Evolutionary conservation across 805 yeast species (phyloP).

Genomic region (Yamadazyma sp.): DNA sequence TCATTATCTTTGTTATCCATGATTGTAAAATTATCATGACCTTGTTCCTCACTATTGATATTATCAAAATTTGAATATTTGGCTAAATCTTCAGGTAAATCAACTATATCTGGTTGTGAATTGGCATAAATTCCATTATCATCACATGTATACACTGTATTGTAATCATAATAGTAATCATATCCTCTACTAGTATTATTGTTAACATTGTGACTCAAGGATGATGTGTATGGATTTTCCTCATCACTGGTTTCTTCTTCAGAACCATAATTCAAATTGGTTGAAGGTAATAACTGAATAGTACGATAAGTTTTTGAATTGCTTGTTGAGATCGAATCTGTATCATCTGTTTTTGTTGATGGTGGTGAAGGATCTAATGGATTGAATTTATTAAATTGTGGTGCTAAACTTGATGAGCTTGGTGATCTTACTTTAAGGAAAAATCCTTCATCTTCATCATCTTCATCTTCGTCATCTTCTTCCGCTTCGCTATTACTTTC

Average conservation of each 20-base stretch:
- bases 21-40: too few species aligned
- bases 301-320: conserved; percentile 42
- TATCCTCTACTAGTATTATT: conserved; percentile 63
- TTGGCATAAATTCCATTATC: conserved; percentile 31
- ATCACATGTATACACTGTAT: conserved; percentile 65
- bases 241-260: conserved; percentile 61
- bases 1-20: background rate
- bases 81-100: conserved; percentile 45
- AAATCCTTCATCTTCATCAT: conserved; percentile 67
- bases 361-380: conserved; percentile 2
- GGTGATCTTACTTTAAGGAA: conserved; percentile 55
- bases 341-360: conserved; percentile 21
- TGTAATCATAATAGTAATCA: conserved; percentile 77
- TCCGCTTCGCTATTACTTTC: conserved; percentile 23
- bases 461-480: conserved; percentile 42
- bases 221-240: conserved; percentile 47
- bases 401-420: conserved; percentile 24
- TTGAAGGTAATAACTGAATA: conserved; percentile 81
- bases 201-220: conserved; percentile 69
- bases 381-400: conserved; percentile 12
- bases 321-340: conserved; percentile 28
- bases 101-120: conserved; percentile 37
- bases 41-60: conserved; percentile 22
- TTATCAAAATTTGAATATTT: conserved; percentile 38
- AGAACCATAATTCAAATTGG: conserved; percentile 76